Evolutionary conservation across 495 filamentous ascomycete genomes (phyloP).

Genomic region (Tirmania nivea): DNA sequence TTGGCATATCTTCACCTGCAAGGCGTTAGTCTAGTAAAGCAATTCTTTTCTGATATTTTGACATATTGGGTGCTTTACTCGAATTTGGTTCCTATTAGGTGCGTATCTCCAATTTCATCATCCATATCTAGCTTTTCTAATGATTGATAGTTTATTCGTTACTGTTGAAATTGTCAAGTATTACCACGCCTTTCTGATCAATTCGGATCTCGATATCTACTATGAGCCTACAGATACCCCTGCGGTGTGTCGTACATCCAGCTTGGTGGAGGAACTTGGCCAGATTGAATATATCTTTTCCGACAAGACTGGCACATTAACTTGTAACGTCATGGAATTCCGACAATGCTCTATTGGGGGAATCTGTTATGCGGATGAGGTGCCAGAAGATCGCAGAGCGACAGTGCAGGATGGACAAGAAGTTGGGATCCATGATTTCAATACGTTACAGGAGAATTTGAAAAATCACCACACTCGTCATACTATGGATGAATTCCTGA

Average conservation of each 20-base stretch:
- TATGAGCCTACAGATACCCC: slow-evolving; percentile 90
- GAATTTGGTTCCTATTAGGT: slow-evolving; percentile 80
- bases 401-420: slow-evolving; percentile 52
- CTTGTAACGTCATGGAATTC: slow-evolving; percentile 98
- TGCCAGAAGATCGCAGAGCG: slow-evolving; percentile 76
- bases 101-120: not conserved
- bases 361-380: slow-evolving; percentile 80
- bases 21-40: slow-evolving; percentile 36
- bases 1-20: slow-evolving; percentile 46
- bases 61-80: slow-evolving; percentile 99
- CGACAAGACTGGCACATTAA: slow-evolving; percentile 97
- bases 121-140: slow-evolving; percentile 5
- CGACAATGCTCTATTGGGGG: slow-evolving; percentile 83
- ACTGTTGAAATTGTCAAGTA: slow-evolving; percentile 97
- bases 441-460: slow-evolving; percentile 50
- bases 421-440: slow-evolving; percentile 74
- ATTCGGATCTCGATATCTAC: slow-evolving; percentile 94
- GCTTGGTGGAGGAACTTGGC: slow-evolving; percentile 87
- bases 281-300: slow-evolving; percentile 99
- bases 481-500: slow-evolving; percentile 74
- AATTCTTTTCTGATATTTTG: slow-evolving; percentile 87
- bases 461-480: slow-evolving; percentile 41
- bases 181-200: slow-evolving; percentile 88
- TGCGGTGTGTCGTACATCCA: slow-evolving; percentile 85
- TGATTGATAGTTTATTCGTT: slow-evolving; percentile 46